A percentile compares a stretch with the other conserved stretches of the same genome.
Conservation (phyloP, 2,329 filamentous ascomycete species). For the Fusarium sp. region DNA sequence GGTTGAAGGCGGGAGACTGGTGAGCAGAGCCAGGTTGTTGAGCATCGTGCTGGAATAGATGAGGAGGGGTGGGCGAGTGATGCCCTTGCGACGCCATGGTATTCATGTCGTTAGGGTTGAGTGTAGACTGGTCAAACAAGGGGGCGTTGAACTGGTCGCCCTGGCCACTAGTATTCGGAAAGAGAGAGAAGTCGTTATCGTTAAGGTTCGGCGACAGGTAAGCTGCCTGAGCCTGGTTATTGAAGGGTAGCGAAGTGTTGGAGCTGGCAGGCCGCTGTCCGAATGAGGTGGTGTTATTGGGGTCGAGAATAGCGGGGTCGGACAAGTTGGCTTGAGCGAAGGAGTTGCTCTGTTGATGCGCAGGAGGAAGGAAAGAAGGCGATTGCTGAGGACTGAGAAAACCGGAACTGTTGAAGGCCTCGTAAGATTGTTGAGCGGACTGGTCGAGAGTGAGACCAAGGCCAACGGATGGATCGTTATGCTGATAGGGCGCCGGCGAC, state of each 20-base stretch:
- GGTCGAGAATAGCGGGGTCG: slow-evolving; percentile 51
- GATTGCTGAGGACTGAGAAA: slow-evolving; percentile 59
- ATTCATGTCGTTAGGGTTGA: slow-evolving; percentile 57
- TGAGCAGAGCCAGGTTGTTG: slow-evolving; percentile 58
- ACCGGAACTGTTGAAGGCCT: slow-evolving; percentile 53
- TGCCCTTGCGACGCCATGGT: slow-evolving; percentile 65
- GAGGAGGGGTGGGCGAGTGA: slow-evolving; percentile 64
- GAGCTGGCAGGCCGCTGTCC: slow-evolving; percentile 51
- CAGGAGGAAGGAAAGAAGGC: slow-evolving; percentile 44
- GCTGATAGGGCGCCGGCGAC: slow-evolving; percentile 64
- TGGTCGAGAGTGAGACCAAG: slow-evolving; percentile 68
- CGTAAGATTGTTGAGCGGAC: slow-evolving; percentile 52
- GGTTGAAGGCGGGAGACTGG: slow-evolving; percentile 65
- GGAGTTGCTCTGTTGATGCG: slow-evolving; percentile 42
- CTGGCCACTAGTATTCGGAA: slow-evolving; percentile 61
- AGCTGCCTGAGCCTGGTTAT: slow-evolving; percentile 51
- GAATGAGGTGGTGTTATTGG: slow-evolving; percentile 51
- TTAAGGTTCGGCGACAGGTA: slow-evolving; percentile 62
- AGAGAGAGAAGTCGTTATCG: slow-evolving; percentile 70
- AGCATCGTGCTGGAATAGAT: slow-evolving; percentile 60
- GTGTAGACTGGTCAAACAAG: slow-evolving; percentile 61
- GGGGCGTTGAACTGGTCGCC: slow-evolving; percentile 68
- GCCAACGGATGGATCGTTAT: slow-evolving; percentile 57
- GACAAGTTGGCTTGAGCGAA: slow-evolving; percentile 45
- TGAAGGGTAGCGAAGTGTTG: slow-evolving; percentile 52